These are phyloP conservation scores for Acer negundo DNA, from an alignment of 345 rosid genomes.

Conservation along the genomic window DNA sequence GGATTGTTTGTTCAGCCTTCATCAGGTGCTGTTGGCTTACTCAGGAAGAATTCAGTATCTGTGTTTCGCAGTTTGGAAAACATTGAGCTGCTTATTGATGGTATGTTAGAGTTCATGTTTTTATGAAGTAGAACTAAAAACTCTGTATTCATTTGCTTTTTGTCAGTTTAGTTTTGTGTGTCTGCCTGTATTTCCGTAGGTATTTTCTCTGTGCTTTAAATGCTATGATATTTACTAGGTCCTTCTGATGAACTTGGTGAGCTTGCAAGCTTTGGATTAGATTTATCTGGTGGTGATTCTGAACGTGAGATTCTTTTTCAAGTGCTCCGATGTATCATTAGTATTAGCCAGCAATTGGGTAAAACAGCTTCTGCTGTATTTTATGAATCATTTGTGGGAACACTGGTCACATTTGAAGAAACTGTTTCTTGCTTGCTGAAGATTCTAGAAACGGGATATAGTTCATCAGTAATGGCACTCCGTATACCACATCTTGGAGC, in stretches of 20 bases:
- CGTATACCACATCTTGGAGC: slow-evolving; percentile 50
- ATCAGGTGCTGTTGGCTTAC: slow-evolving; percentile 69
- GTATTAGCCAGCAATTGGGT: slow-evolving; percentile 79
- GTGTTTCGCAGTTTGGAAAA: slow-evolving; percentile 67
- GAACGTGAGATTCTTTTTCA: slow-evolving; percentile 68
- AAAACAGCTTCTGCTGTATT: slow-evolving; percentile 70
- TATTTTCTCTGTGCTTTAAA: not conserved
- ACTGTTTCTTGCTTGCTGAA: slow-evolving; percentile 70
- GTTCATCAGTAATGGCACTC: slow-evolving; percentile 43
- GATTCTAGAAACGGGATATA: slow-evolving; percentile 79
- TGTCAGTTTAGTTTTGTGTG: not conserved
- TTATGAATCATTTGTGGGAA: slow-evolving; percentile 71
- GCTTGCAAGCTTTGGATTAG: slow-evolving; percentile 42
- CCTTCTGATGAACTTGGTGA: slow-evolving; percentile 51
- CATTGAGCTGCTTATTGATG: slow-evolving; percentile 65
- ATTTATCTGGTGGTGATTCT: slow-evolving; percentile 38
- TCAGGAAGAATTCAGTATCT: slow-evolving; percentile 80
- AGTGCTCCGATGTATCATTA: slow-evolving; percentile 57
- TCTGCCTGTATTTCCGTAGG: not conserved
- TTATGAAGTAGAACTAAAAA: slow-evolving; percentile 15
- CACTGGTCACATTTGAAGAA: slow-evolving; percentile 68
- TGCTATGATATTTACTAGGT: slow-evolving; percentile 42
- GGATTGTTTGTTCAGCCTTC: slow-evolving; percentile 63
- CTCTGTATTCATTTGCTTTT: not conserved
- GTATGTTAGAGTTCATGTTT: slow-evolving; percentile 39